phyloP scores from a whole-genome alignment of 306 rosid species.

The Cyamopsis tetragonoloba region DNA sequence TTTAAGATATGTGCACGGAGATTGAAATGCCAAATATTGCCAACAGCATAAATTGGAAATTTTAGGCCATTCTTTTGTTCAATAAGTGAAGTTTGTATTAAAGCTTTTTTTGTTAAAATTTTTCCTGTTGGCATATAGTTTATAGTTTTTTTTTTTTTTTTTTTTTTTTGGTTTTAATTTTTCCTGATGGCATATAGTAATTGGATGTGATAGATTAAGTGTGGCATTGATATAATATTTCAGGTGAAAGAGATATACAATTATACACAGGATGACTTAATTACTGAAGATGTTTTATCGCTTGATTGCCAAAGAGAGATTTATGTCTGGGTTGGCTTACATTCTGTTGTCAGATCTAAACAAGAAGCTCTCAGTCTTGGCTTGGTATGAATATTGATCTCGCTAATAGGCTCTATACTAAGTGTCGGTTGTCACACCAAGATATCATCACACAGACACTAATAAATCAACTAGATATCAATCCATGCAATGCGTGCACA shows the following conservation, averaged over 20 bases:
- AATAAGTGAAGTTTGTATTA: neutral
- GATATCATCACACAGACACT: neutral
- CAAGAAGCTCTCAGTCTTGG: conserved; percentile 80
- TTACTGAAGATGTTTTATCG: conserved; percentile 80
- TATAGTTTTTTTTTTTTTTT: too few relatives aligned
- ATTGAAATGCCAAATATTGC: conserved; percentile 5
- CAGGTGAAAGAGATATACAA: conserved; percentile 95
- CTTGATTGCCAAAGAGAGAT: conserved; percentile 87
- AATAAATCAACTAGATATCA: neutral
- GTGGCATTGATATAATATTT: conserved; percentile 30
- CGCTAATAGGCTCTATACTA: neutral
- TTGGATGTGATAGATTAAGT: conserved; percentile 9
- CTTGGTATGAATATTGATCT: conserved; percentile 40
- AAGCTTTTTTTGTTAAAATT: neutral
- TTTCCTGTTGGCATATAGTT: neutral
- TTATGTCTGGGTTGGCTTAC: conserved; percentile 88
- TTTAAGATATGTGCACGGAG: neutral
- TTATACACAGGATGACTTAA: conserved; percentile 85
- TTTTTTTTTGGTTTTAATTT: neutral
- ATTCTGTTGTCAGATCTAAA: conserved; percentile 65
- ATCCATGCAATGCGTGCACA: too few relatives aligned
- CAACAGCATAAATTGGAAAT: neutral
- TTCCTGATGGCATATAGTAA: neutral
- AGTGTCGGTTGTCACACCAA: neutral
- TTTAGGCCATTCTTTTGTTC: neutral